Evolutionary conservation across 768 basidiomycete genomes (phyloP).

Genomic region (Leccinum rimulosum): DNA sequence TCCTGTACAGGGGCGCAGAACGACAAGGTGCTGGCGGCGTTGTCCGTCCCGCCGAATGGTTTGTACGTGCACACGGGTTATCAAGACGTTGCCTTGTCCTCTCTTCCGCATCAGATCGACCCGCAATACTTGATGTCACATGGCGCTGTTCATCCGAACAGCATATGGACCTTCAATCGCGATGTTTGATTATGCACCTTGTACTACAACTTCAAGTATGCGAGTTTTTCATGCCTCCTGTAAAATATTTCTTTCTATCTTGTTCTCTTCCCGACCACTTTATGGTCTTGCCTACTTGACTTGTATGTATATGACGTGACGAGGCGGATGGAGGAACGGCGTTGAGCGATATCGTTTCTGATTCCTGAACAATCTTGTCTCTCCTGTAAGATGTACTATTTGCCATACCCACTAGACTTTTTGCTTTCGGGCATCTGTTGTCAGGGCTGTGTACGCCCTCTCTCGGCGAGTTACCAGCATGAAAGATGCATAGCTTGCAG

Average conservation of each 20-base stretch:
- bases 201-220: constrained; percentile 2
- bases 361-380: constrained; percentile 20
- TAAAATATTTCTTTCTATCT: constrained; percentile 22
- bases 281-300: constrained; percentile 22
- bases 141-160: constrained; percentile 9
- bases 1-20: constrained; percentile 35
- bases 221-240: constrained; percentile 17
- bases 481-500: background rate
- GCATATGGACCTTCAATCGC: constrained; percentile 18
- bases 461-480: background rate
- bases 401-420: constrained; percentile 28
- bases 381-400: constrained; percentile 22
- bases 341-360: constrained; percentile 10
- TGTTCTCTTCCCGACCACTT: constrained; percentile 1
- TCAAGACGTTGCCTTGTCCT: constrained; percentile 13
- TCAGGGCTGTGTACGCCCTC: background rate
- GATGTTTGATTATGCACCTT: constrained; percentile 6
- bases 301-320: constrained; percentile 24
- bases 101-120: constrained; percentile 10
- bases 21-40: constrained; percentile 29
- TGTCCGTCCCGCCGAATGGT: constrained; percentile 16
- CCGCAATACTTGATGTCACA: constrained; percentile 15
- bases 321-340: constrained; percentile 19
- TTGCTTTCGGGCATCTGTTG: background rate
- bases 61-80: constrained; percentile 18